Evolutionary conservation across 75 land plant species (phyloP).

Genomic region (Pinus taeda): DNA sequence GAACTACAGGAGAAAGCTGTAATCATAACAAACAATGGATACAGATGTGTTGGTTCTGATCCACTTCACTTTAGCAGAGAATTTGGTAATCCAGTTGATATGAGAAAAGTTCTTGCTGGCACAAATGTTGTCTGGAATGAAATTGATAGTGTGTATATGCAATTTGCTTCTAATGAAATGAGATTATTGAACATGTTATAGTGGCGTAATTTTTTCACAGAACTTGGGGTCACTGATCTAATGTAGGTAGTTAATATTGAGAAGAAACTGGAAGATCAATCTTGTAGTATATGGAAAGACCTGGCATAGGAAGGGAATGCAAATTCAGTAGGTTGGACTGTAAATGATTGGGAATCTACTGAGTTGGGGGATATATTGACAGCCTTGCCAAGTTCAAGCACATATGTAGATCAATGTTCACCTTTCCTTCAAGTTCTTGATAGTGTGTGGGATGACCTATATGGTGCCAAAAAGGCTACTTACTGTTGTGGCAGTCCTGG

Average conservation of each 20-base stretch:
- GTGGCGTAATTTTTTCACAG: constrained; percentile 69
- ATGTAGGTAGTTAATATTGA: constrained; percentile 46
- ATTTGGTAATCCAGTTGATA: constrained; percentile 59
- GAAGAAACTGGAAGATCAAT: constrained; percentile 30
- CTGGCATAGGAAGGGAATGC: constrained; percentile 11
- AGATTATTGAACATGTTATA: constrained; percentile 22
- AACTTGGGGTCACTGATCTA: constrained; percentile 80
- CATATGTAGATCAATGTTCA: constrained; percentile 21
- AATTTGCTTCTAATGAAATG: constrained; percentile 24
- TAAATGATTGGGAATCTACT: constrained; percentile 76
- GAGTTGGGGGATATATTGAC: constrained; percentile 55
- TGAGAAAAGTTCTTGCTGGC: constrained; percentile 35
- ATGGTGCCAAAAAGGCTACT: constrained; percentile 34
- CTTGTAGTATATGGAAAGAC: constrained; percentile 19
- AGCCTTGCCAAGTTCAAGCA: constrained; percentile 20
- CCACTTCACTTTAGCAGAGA: constrained; percentile 70
- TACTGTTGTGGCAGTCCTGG: constrained; percentile 12
- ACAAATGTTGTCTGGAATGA: constrained; percentile 57
- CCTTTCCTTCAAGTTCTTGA: constrained; percentile 68
- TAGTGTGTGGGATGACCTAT: constrained; percentile 65
- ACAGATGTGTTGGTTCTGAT: constrained; percentile 34
- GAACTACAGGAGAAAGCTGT: constrained; percentile 51
- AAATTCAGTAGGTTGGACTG: constrained; percentile 15
- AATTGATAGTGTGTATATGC: constrained; percentile 59
- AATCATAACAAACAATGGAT: constrained; percentile 72